Evolutionary conservation across 2,329 filamentous ascomycete genomes (phyloP).

Genomic region (Microascus cirrosus): DNA sequence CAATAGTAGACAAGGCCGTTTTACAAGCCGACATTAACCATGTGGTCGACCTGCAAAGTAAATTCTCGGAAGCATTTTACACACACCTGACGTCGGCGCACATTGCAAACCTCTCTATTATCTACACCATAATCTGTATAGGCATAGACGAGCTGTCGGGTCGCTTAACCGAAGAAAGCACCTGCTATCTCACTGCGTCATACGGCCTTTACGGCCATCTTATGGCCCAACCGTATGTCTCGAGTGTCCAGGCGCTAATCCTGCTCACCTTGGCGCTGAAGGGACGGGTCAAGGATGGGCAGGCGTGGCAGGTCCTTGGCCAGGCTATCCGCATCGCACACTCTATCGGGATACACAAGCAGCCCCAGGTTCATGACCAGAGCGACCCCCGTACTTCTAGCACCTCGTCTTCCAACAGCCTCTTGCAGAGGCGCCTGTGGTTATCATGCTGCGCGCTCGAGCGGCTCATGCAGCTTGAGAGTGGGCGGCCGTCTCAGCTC

Average conservation of each 20-base stretch:
- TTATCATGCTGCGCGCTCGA: slow-evolving; percentile 1
- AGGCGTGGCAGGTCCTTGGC: slow-evolving; percentile 14
- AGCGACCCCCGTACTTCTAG: background rate
- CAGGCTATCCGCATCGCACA: slow-evolving; percentile 14
- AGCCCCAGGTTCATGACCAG: background rate
- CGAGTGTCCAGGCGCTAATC: slow-evolving; percentile 11
- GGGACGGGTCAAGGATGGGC: slow-evolving; percentile 12
- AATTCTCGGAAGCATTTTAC: background rate
- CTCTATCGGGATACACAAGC: slow-evolving; percentile 13
- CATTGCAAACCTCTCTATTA: slow-evolving; percentile 6
- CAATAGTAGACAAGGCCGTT: slow-evolving; percentile 8
- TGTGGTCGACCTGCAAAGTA: slow-evolving; percentile 1
- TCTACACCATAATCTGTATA: slow-evolving; percentile 11
- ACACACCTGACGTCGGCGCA: background rate
- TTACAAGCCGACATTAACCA: slow-evolving; percentile 8
- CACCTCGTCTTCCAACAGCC: background rate
- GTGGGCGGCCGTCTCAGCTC: background rate
- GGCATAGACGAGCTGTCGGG: slow-evolving; percentile 10
- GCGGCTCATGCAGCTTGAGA: background rate
- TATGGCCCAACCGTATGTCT: slow-evolving; percentile 9
- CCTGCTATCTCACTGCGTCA: slow-evolving; percentile 7
- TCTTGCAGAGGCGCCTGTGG: background rate
- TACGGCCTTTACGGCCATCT: slow-evolving; percentile 12
- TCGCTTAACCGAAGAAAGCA: slow-evolving; percentile 6
- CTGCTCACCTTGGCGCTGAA: slow-evolving; percentile 10